Percentiles rank a stretch among this genome's conserved stretches.
phyloP scores from a whole-genome alignment of 2,329 filamentous ascomycete genomes.

The Triangularia setosa region DNA sequence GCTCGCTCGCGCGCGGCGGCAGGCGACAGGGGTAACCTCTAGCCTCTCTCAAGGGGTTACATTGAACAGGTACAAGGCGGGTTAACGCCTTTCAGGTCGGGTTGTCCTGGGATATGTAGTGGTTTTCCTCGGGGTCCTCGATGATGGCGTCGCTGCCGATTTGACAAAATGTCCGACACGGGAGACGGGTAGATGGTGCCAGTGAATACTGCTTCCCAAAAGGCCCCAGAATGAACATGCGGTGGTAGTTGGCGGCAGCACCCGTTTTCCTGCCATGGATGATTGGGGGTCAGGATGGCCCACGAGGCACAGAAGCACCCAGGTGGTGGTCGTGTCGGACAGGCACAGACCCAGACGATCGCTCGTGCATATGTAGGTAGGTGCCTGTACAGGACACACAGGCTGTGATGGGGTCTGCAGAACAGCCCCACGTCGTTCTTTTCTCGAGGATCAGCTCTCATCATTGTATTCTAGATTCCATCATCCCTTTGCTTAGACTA shows the following conservation, averaged over 20 bases:
- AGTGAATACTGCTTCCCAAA: background rate
- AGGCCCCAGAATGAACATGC: background rate
- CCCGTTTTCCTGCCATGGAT: background rate
- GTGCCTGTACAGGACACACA: background rate
- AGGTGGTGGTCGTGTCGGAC: background rate
- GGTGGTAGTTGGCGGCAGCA: background rate
- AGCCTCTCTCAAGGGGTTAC: background rate
- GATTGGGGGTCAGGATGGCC: background rate
- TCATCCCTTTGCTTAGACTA: no score
- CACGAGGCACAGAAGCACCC: background rate
- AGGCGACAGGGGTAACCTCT: background rate
- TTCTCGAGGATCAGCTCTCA: background rate
- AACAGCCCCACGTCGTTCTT: background rate
- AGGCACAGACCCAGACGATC: background rate
- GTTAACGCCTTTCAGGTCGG: background rate
- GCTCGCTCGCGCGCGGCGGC: no score
- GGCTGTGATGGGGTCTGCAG: background rate
- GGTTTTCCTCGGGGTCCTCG: background rate
- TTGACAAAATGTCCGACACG: background rate
- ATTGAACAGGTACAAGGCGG: background rate
- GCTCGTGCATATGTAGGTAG: background rate
- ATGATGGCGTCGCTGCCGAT: slow-evolving; percentile 3
- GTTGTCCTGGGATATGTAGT: background rate
- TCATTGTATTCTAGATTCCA: background rate
- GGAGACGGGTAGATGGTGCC: background rate